phyloP scores from a whole-genome alignment of 176 grass and related monocot genomes.

The Carex cristatella region DNA sequence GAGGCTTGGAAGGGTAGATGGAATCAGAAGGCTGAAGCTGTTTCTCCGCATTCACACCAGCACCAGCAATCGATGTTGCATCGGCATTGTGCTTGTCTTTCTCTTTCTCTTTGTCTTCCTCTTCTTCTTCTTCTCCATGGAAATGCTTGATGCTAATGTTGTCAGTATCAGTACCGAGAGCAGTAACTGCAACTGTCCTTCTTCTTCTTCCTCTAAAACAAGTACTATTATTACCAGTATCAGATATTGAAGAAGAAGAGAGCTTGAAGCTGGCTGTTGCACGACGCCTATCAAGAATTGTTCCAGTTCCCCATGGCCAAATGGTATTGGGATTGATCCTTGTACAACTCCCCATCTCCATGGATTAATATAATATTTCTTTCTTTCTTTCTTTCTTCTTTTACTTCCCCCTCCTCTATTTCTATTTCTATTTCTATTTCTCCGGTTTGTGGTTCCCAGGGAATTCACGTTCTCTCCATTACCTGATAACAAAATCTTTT shows the following conservation, averaged over 20 bases:
- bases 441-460: not conserved
- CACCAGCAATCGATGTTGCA: not conserved
- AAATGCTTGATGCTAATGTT: not conserved
- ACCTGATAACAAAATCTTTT: too few species aligned
- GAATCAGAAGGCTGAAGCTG: not conserved
- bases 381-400: not conserved
- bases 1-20: slow-evolving; percentile 33
- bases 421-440: not conserved
- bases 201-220: not conserved
- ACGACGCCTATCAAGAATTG: not conserved
- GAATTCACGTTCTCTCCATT: too few species aligned
- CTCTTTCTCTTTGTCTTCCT: not conserved
- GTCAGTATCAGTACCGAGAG: not conserved
- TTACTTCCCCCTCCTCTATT: not conserved
- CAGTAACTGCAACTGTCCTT: not conserved
- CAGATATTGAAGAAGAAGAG: not conserved
- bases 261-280: not conserved
- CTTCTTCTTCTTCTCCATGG: not conserved
- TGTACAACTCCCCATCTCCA: not conserved
- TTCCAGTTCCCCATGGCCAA: not conserved
- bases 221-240: not conserved
- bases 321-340: not conserved
- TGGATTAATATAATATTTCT: not conserved
- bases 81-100: not conserved
- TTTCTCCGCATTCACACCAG: not conserved